A percentile compares a stretch with the other conserved stretches of the same genome.
phyloP scores from a whole-genome alignment of 164 flowering plant genomes.

The Dillenia turbinata region DNA sequence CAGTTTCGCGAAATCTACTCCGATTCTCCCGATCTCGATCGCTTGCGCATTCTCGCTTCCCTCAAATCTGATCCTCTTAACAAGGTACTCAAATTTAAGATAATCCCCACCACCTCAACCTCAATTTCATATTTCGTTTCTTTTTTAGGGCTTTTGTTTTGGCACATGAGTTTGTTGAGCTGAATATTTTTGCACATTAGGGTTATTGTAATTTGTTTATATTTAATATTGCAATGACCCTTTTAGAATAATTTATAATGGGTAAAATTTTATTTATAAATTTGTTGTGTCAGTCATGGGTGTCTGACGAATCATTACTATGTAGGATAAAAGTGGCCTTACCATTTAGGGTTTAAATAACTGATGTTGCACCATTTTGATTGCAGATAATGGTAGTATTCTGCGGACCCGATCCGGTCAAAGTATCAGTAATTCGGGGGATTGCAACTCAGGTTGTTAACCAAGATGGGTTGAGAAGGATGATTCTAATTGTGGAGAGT shows the following conservation, averaged over 20 bases:
- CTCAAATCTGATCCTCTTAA: constrained; percentile 42
- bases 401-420: constrained; percentile 42
- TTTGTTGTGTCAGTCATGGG: no score
- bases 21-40: constrained; percentile 45
- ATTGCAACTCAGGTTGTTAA: constrained; percentile 33
- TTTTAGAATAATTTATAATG: neutral
- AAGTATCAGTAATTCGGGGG: constrained; percentile 37
- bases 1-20: constrained; percentile 55
- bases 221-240: neutral
- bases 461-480: constrained; percentile 33
- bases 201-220: no score
- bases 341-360: no score
- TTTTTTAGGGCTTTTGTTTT: neutral
- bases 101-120: neutral
- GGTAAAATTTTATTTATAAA: no score
- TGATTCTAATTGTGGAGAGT: constrained; percentile 47
- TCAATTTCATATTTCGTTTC: neutral
- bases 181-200: neutral
- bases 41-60: constrained; percentile 37
- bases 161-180: neutral
- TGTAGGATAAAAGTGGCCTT: no score
- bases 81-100: constrained; percentile 29
- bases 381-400: constrained; percentile 50
- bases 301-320: no score
- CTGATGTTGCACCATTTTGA: neutral